These are phyloP conservation scores for Rhizodiscina lignyota DNA, from an alignment of 495 filamentous ascomycete genomes.

Conservation along the genomic window DNA sequence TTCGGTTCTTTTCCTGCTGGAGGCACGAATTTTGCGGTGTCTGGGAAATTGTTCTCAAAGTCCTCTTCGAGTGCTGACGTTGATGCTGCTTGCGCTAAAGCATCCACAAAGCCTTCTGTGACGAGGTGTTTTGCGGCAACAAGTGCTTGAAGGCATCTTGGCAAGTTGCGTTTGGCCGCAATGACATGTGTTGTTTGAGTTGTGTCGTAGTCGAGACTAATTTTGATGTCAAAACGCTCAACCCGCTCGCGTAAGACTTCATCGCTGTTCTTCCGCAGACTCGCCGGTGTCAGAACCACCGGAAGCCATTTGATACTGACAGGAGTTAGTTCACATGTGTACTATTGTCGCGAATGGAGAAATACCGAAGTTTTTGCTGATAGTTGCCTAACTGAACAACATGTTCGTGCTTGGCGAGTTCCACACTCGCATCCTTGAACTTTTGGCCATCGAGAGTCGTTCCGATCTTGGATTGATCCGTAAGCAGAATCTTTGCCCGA, in stretches of 20 bases:
- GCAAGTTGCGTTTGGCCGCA: conserved; percentile 72
- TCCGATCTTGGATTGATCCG: conserved; percentile 53
- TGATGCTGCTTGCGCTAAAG: conserved; percentile 20
- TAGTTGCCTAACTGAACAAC: conserved; percentile 51
- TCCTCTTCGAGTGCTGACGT: conserved; percentile 56
- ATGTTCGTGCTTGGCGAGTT: conserved; percentile 40
- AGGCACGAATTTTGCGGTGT: conserved; percentile 53
- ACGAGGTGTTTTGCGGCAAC: conserved; percentile 74
- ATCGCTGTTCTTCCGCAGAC: conserved; percentile 47
- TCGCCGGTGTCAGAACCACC: conserved; percentile 57
- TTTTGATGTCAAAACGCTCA: conserved; percentile 77
- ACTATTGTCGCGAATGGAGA: conserved; percentile 3
- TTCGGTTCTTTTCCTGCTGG: conserved; percentile 57
- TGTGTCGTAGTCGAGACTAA: conserved; percentile 49
- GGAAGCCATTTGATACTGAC: conserved; percentile 73
- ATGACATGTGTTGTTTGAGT: conserved; percentile 73
- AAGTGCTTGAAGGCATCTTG: conserved; percentile 74
- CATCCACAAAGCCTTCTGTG: conserved; percentile 54
- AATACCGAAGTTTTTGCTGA: conserved; percentile 33
- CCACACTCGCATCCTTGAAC: conserved; percentile 37
- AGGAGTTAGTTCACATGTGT: too few species aligned
- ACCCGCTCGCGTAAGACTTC: conserved; percentile 38
- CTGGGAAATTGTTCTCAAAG: conserved; percentile 70
- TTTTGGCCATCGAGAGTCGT: conserved; percentile 58
- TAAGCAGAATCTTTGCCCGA: conserved; percentile 45